Evolutionary conservation across 1,284 basidiomycete species (phyloP), one percentile per base, ranked within the genome.

Genomic region (Puccinia polysora): DNA sequence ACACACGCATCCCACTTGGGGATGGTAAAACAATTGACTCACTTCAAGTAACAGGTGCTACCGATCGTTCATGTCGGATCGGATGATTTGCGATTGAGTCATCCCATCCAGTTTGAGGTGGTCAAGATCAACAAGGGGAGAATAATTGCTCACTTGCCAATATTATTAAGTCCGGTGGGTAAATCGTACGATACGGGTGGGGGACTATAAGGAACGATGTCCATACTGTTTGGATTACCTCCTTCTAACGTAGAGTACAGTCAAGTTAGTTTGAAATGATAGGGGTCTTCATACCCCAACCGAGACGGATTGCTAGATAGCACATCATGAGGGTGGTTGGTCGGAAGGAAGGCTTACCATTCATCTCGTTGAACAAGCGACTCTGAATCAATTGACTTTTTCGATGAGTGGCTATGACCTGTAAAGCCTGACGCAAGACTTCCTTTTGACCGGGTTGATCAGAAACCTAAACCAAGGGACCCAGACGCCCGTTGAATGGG

Each of bases 151-250:
- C 38, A 70, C 68, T 96, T 96, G 65, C 91, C 91, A 38, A 96
- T 86, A 78, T 95, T 93, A 78, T 93, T 90, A 38, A 94, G 83
- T 1, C 92, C 91, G 65, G 91, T 85, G 15, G 92, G 92, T 76
- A 88, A 83, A 74, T 91, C 89, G 1, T 82, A 81, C 45, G 84
- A 83, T 4, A 82, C 84, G 32, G 83, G 81, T 4, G 53, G 52
- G 47, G 65, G 55, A 47, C 65, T 58, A 50, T 69, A 69, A 8
- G 65, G 40, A 14, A 69, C 49, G 14, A 70, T 52, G 7, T 70
- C 58, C 68, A 52, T 70, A 15, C 20, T 50, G 20, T n/a, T 60
- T 49, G 30, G 45, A 36, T 38, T 30, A 34, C 23, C 23, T 1
- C 15, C 23, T 4, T 47, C 56, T 70, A 50, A 14, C 14, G 43